A percentile compares a stretch with the other conserved stretches of the same genome.
phyloP scores from a whole-genome alignment of 1,139 yeast genomes.

The Saccharomyces hybrid region DNA sequence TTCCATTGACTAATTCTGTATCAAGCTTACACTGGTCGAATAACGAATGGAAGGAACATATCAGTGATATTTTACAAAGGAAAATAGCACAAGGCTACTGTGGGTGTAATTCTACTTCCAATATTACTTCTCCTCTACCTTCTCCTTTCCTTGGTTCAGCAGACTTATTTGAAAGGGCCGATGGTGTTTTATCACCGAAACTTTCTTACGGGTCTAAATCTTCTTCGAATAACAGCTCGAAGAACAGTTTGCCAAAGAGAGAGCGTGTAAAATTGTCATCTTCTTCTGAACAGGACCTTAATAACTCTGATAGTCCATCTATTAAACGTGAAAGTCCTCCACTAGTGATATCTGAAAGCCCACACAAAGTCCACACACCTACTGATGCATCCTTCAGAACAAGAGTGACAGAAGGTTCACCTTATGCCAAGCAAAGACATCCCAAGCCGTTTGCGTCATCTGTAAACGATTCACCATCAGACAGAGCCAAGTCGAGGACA shows the following conservation, averaged over 20 bases:
- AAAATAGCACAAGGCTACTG: slow-evolving; percentile 69
- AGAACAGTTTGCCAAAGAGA: not conserved
- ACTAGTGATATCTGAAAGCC: not conserved
- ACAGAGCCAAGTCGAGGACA: not conserved
- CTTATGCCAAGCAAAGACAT: not conserved
- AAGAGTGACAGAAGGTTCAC: not conserved
- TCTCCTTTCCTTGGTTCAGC: slow-evolving; percentile 36
- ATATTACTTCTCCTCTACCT: slow-evolving; percentile 50
- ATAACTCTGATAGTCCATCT: not conserved
- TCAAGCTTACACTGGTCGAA: slow-evolving; percentile 51
- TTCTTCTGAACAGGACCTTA: not conserved
- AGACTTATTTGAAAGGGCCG: slow-evolving; percentile 31
- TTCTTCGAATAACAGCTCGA: not conserved
- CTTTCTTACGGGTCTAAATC: slow-evolving; percentile 6
- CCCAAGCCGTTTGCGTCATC: not conserved
- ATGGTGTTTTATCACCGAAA: slow-evolving; percentile 10
- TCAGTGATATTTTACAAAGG: slow-evolving; percentile 54
- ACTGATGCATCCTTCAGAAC: not conserved
- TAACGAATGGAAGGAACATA: slow-evolving; percentile 57
- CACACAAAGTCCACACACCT: not conserved
- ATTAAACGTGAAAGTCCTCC: not conserved
- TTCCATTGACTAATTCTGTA: slow-evolving; percentile 36
- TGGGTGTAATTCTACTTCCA: slow-evolving; percentile 72
- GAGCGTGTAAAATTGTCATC: not conserved
- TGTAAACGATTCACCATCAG: not conserved